A percentile compares a stretch with the other conserved stretches of the same genome.
These are phyloP conservation scores for Macrolepiota dolichaula DNA, from an alignment of 768 basidiomycete genomes.

Conservation along the genomic window DNA sequence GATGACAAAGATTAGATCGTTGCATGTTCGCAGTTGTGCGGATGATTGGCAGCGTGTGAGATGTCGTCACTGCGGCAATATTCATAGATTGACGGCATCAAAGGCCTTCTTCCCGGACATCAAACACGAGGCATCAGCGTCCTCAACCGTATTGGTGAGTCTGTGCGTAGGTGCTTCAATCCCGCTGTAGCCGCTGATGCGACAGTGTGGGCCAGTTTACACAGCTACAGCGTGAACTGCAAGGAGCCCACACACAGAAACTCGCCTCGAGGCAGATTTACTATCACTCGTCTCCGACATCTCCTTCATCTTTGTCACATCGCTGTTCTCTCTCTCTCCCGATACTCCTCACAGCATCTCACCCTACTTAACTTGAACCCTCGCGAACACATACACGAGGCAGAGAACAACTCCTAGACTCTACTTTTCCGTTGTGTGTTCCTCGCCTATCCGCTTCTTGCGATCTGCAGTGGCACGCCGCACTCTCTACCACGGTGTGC, in stretches of 20 bases:
- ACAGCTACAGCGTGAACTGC: neutral
- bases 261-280: slow-evolving; percentile 11
- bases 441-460: neutral
- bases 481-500: neutral
- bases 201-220: neutral
- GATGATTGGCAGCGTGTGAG: slow-evolving; percentile 4
- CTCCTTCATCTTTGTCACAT: neutral
- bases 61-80: slow-evolving; percentile 6
- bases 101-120: neutral
- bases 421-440: neutral
- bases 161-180: neutral
- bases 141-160: neutral
- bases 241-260: neutral
- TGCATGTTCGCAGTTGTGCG: neutral
- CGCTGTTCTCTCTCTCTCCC: too few relatives aligned
- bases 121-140: slow-evolving; percentile 8
- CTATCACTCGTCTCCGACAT: neutral
- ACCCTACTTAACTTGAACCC: neutral
- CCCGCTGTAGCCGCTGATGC: neutral
- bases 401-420: neutral
- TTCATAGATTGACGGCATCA: neutral
- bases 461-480: neutral
- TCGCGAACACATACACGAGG: slow-evolving; percentile 8
- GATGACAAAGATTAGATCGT: neutral
- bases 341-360: neutral